Conservation (phyloP, 305 asterid species). For the Striga hermonthica region DNA sequence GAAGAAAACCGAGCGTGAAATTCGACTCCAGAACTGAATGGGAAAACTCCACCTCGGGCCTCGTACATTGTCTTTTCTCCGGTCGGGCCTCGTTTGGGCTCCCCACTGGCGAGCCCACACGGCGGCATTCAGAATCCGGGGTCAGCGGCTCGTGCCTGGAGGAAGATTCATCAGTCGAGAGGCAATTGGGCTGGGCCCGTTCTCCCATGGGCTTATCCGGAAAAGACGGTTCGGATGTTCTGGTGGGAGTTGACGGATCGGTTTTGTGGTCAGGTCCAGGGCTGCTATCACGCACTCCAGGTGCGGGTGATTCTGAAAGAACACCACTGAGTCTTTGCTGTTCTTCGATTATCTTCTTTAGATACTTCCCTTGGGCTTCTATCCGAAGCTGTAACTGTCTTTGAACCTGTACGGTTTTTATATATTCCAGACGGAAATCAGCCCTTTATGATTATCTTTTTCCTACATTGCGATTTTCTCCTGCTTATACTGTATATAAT, state of each 20-base stretch:
- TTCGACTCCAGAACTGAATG: conserved; percentile 51
- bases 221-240: conserved; percentile 57
- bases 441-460: too few relatives aligned
- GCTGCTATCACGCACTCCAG: conserved; percentile 34
- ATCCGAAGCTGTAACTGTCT: conserved; percentile 82
- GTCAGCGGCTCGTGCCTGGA: conserved; percentile 71
- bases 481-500: too few relatives aligned
- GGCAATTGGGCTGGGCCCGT: conserved; percentile 41
- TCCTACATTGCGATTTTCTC: too few relatives aligned
- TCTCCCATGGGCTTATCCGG: conserved; percentile 48
- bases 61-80: conserved; percentile 28
- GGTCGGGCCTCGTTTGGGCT: conserved; percentile 34
- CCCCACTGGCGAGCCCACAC: conserved; percentile 34
- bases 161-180: conserved; percentile 58
- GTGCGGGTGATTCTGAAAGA: conserved; percentile 55
- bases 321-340: conserved; percentile 73
- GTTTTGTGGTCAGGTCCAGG: conserved; percentile 49
- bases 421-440: too few relatives aligned
- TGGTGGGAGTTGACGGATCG: conserved; percentile 76
- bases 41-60: conserved; percentile 30
- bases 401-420: conserved; percentile 58
- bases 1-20: conserved; percentile 41
- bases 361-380: conserved; percentile 89
- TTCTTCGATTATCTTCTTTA: conserved; percentile 88
- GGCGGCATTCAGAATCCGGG: conserved; percentile 60